Evolutionary conservation across 345 rosid species (phyloP).

Genomic region (Triadica sebifera): DNA sequence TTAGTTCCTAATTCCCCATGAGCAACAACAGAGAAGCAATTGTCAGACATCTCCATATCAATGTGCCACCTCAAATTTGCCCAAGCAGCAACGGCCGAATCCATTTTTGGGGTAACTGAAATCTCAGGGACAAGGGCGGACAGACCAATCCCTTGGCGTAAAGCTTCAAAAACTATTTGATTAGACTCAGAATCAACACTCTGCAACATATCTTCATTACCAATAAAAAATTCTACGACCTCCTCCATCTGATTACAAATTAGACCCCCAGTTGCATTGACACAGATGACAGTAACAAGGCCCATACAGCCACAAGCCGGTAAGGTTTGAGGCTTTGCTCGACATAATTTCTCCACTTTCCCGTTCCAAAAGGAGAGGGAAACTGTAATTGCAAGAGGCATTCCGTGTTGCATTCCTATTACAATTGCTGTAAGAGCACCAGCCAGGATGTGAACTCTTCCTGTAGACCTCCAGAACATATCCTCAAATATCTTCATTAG

Average conservation of each 20-base stretch:
- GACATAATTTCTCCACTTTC: neutral
- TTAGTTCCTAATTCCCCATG: neutral
- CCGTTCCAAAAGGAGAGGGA: slow-evolving; percentile 8
- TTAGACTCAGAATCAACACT: neutral
- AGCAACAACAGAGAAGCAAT: slow-evolving; percentile 4
- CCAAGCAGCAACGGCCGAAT: slow-evolving; percentile 13
- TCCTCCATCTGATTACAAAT: neutral
- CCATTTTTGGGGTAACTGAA: neutral
- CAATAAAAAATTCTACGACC: slow-evolving; percentile 1
- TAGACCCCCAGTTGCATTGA: neutral
- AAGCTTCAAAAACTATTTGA: slow-evolving; percentile 18
- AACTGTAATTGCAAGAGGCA: slow-evolving; percentile 13
- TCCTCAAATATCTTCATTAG: slow-evolving; percentile 14
- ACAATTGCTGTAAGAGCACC: slow-evolving; percentile 17
- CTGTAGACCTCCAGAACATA: slow-evolving; percentile 20
- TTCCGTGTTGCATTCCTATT: slow-evolving; percentile 11
- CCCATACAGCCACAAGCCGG: slow-evolving; percentile 33
- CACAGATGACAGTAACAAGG: slow-evolving; percentile 24
- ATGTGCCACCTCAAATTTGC: slow-evolving; percentile 12
- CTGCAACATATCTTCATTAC: neutral
- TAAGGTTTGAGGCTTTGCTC: slow-evolving; percentile 22
- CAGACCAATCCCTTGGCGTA: slow-evolving; percentile 16
- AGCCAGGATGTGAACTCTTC: slow-evolving; percentile 19
- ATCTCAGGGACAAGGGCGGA: slow-evolving; percentile 7
- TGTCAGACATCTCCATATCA: slow-evolving; percentile 10